phyloP scores from a whole-genome alignment of 2,329 filamentous ascomycete genomes.

The Hymenoscyphus fructigenus region DNA sequence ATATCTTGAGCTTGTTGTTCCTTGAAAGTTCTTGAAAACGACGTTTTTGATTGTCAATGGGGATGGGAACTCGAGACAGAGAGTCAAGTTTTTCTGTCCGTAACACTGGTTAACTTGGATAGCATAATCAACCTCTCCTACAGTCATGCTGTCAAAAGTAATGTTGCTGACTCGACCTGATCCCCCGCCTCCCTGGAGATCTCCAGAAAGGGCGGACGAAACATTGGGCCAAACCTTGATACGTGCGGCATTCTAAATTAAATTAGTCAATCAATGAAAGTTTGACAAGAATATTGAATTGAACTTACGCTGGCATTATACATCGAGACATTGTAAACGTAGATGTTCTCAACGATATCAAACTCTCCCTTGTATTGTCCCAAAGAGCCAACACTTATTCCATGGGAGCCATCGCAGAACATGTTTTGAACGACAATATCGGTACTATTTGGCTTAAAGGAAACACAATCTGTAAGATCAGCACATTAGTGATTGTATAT shows the following conservation, averaged over 20 bases:
- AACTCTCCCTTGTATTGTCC: conserved; percentile 62
- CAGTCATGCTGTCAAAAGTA: conserved; percentile 61
- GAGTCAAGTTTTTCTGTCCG: conserved; percentile 58
- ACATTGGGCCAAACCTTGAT: conserved; percentile 69
- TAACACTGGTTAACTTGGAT: conserved; percentile 67
- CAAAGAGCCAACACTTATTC: conserved; percentile 70
- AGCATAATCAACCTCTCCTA: conserved; percentile 63
- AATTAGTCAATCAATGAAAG: conserved; percentile 36
- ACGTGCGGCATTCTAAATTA: conserved; percentile 59
- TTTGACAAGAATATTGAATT: conserved; percentile 15
- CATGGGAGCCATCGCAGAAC: conserved; percentile 67
- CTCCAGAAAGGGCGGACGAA: conserved; percentile 53
- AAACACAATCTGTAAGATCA: conserved; percentile 58
- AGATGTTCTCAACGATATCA: conserved; percentile 69
- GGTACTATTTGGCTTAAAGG: conserved; percentile 73
- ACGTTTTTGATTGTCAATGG: conserved; percentile 55
- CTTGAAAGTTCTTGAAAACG: conserved; percentile 54
- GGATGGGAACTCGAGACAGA: conserved; percentile 59
- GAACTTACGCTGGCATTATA: conserved; percentile 47
- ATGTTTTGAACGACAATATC: conserved; percentile 67
- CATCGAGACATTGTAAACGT: conserved; percentile 61
- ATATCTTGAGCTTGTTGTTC: conserved; percentile 48
- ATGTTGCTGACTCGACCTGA: conserved; percentile 62
- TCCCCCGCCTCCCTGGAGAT: conserved; percentile 66
- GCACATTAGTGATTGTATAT: conserved; percentile 12